Conservation (phyloP, 345 rosid species). For the Sonneratia caseolaris region DNA sequence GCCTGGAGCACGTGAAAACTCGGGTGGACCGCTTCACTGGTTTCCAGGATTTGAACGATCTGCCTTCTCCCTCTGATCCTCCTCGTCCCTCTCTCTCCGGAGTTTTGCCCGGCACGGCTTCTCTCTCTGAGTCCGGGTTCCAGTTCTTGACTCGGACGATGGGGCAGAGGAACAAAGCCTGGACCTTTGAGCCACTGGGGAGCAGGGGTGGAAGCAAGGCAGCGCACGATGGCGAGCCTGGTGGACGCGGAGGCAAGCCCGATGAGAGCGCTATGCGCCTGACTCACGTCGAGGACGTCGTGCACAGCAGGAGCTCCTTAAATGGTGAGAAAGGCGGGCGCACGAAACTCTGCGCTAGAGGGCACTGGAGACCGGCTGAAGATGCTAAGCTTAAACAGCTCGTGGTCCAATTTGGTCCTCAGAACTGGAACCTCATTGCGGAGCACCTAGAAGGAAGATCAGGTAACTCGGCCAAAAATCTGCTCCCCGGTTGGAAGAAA, state of each 20-base stretch:
- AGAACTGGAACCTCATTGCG: conserved; percentile 91
- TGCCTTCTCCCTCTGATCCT: not conserved
- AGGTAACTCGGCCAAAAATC: conserved; percentile 24
- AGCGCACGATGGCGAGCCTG: not conserved
- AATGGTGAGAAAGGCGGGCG: conserved; percentile 21
- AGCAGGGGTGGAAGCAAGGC: not conserved
- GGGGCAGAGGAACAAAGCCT: not conserved
- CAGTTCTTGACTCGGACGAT: not conserved
- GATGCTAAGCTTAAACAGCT: conserved; percentile 77
- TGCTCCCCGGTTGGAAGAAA: not conserved
- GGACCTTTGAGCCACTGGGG: not conserved
- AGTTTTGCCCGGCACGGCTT: not conserved
- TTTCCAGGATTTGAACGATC: not conserved
- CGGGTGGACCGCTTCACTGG: not conserved
- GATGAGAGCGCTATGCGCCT: not conserved
- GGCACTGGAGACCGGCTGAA: conserved; percentile 95
- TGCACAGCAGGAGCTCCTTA: conserved; percentile 5
- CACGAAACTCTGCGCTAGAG: conserved; percentile 51
- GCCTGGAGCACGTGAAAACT: not conserved
- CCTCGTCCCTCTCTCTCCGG: not conserved
- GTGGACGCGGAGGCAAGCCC: not conserved
- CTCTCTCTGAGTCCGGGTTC: not conserved
- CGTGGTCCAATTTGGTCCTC: conserved; percentile 71
- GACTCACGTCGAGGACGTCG: not conserved
- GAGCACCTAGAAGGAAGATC: conserved; percentile 86